Conservation (phyloP, 345 rosid genomes). For the Passiflora organensis region DNA sequence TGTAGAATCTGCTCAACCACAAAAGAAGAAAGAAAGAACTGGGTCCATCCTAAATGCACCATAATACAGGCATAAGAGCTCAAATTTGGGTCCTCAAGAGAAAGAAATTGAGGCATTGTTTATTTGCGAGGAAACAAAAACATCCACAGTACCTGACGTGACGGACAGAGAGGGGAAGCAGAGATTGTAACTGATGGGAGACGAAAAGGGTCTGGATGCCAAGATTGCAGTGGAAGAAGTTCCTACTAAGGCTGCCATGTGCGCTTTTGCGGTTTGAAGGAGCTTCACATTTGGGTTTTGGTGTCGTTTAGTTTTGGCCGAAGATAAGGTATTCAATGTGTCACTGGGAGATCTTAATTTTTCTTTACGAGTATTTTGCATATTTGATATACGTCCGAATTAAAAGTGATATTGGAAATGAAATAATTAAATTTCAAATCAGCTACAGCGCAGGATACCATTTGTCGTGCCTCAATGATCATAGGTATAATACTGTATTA, state of each 20-base stretch:
- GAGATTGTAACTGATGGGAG: constrained; percentile 35
- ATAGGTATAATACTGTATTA: no score
- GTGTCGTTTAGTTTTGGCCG: constrained; percentile 20
- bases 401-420: no score
- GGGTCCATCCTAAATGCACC: constrained; percentile 10
- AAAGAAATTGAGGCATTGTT: background rate
- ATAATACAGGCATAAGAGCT: background rate
- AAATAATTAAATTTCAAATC: no score
- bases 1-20: background rate
- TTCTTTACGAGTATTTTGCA: no score
- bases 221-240: constrained; percentile 50
- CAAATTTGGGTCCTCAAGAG: background rate
- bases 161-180: constrained; percentile 33
- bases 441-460: no score
- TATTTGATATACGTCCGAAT: no score
- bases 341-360: background rate
- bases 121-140: no score
- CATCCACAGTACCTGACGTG: constrained; percentile 31
- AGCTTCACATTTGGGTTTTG: constrained; percentile 11
- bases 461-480: no score
- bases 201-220: constrained; percentile 45
- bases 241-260: constrained; percentile 69
- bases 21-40: background rate
- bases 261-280: background rate
- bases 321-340: constrained; percentile 61